Evolutionary conservation across 1,139 yeast genomes (phyloP).

Genomic region (Arxiozyma slooffiae): DNA sequence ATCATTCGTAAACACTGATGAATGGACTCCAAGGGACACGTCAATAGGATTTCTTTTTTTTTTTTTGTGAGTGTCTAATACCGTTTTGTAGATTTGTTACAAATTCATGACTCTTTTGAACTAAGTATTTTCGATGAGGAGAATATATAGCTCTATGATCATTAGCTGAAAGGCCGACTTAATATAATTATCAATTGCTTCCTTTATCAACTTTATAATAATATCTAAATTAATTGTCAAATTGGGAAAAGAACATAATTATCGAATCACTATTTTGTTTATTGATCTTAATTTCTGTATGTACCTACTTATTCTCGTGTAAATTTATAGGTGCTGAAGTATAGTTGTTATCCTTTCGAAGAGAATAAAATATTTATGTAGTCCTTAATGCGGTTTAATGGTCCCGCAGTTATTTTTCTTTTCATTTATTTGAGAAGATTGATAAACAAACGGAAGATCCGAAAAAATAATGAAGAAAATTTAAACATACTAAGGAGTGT

Average conservation of each 20-base stretch:
- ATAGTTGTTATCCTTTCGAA: too few relatives aligned
- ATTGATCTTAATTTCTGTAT: not conserved
- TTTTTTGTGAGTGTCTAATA: conserved; percentile 33
- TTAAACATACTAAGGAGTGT: too few relatives aligned
- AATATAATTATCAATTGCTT: conserved; percentile 52
- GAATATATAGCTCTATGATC: conserved; percentile 75
- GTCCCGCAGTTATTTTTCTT: too few relatives aligned
- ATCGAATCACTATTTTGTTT: conserved; percentile 67
- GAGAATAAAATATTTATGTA: too few relatives aligned
- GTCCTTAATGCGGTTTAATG: too few relatives aligned
- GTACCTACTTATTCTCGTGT: not conserved
- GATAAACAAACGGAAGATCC: too few relatives aligned
- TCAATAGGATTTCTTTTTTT: conserved; percentile 31
- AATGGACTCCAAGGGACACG: conserved; percentile 74
- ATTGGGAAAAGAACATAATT: conserved; percentile 65
- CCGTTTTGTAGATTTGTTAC: conserved; percentile 43
- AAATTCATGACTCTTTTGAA: conserved; percentile 31
- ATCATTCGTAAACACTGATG: conserved; percentile 38
- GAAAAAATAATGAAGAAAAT: too few relatives aligned
- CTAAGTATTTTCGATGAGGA: conserved; percentile 51
- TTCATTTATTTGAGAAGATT: too few relatives aligned
- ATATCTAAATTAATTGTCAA: conserved; percentile 48
- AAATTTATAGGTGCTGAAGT: too few relatives aligned
- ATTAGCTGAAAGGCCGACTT: conserved; percentile 67
- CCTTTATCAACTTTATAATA: conserved; percentile 47